phyloP scores from a whole-genome alignment of 768 basidiomycete genomes.

The Kwoniella botswanensis region DNA sequence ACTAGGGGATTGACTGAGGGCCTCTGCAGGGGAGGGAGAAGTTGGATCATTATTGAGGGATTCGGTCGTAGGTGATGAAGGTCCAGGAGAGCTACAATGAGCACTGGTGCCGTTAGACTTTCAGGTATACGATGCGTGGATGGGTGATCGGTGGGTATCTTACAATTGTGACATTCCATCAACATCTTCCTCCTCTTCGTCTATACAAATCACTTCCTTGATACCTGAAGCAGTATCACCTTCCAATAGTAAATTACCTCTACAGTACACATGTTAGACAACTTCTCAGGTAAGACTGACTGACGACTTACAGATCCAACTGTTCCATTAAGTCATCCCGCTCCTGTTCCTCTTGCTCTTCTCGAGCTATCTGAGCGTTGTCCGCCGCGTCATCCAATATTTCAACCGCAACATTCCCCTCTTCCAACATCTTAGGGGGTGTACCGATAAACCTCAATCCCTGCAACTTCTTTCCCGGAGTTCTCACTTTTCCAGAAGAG shows the following conservation, averaged over 20 bases:
- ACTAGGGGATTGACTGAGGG: neutral
- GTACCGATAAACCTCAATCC: constrained; percentile 5
- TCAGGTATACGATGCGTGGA: neutral
- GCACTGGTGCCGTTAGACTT: too few relatives aligned
- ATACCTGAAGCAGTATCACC: neutral
- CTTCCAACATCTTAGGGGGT: neutral
- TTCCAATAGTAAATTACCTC: neutral
- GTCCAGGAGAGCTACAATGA: neutral
- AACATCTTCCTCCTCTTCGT: constrained; percentile 1
- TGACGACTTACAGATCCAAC: neutral
- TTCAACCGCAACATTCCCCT: neutral
- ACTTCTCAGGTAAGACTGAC: too few relatives aligned
- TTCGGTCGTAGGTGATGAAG: neutral
- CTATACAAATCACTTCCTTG: neutral
- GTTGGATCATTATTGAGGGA: neutral
- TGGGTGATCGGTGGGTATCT: neutral
- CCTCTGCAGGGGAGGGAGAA: neutral
- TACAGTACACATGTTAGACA: neutral
- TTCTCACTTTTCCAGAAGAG: neutral
- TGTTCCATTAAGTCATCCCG: neutral
- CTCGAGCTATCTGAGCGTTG: neutral
- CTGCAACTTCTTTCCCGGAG: constrained; percentile 6
- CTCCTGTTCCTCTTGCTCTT: neutral
- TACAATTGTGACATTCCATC: constrained; percentile 3
- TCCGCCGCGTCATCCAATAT: neutral